These are phyloP conservation scores for Fusarium oligoseptatum DNA, from an alignment of 2,329 filamentous ascomycete genomes.

Conservation along the genomic window DNA sequence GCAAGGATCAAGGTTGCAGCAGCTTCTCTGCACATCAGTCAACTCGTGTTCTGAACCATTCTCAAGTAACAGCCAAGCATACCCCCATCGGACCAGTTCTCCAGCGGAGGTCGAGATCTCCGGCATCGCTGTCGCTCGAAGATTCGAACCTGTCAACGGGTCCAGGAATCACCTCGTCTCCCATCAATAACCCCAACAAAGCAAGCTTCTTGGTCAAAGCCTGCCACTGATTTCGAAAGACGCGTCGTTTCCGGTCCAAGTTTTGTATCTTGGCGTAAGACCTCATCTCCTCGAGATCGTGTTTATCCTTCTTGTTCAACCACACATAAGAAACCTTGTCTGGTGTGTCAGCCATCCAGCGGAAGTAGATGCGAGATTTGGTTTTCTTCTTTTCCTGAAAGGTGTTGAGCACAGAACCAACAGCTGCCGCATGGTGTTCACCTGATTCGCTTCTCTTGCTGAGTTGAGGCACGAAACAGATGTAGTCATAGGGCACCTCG, in stretches of 20 bases:
- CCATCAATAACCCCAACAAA: conserved; percentile 24
- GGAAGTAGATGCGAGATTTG: conserved; percentile 26
- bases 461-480: conserved; percentile 36
- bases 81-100: conserved; percentile 11
- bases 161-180: conserved; percentile 20
- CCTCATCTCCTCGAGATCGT: conserved; percentile 12
- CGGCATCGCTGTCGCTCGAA: conserved; percentile 20
- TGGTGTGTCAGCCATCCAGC: conserved; percentile 21
- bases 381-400: conserved; percentile 20
- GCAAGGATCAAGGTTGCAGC: conserved; percentile 33
- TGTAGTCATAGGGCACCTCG: conserved; percentile 26
- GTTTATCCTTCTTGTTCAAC: conserved; percentile 23
- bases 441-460: conserved; percentile 5
- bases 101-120: conserved; percentile 24
- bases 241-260: background rate
- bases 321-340: conserved; percentile 23
- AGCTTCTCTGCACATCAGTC: conserved; percentile 10
- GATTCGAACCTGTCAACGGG: conserved; percentile 11
- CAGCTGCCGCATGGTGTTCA: conserved; percentile 13
- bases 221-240: conserved; percentile 29
- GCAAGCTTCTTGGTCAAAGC: conserved; percentile 21
- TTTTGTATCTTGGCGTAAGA: conserved; percentile 11
- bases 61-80: background rate
- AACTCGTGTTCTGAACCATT: background rate
- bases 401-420: conserved; percentile 14